These are phyloP conservation scores for Microcyclospora tardicrescens DNA, from an alignment of 2,329 filamentous ascomycete genomes.

Conservation along the genomic window DNA sequence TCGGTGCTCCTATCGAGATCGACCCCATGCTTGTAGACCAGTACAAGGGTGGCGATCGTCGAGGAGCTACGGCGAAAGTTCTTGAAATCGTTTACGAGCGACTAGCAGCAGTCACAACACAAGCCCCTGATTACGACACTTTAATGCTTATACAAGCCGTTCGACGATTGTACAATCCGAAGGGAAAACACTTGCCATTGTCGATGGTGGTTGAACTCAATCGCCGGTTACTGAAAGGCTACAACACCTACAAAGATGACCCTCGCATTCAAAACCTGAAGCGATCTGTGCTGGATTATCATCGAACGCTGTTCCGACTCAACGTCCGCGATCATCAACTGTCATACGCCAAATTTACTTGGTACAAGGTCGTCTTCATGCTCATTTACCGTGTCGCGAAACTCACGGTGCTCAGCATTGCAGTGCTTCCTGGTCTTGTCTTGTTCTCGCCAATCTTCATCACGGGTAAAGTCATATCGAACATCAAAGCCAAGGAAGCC, in stretches of 20 bases:
- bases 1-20: conserved; percentile 78
- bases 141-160: conserved; percentile 95
- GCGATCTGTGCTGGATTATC: conserved; percentile 69
- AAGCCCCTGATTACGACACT: conserved; percentile 87
- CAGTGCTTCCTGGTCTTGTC: conserved; percentile 72
- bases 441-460: conserved; percentile 85
- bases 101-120: conserved; percentile 78
- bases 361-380: conserved; percentile 59
- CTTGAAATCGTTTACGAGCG: conserved; percentile 78
- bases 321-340: conserved; percentile 91
- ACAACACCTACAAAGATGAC: conserved; percentile 84
- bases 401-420: conserved; percentile 60
- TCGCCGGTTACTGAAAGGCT: conserved; percentile 77
- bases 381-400: conserved; percentile 72
- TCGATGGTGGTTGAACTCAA: conserved; percentile 92
- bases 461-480: conserved; percentile 68
- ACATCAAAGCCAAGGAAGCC: conserved; percentile 69
- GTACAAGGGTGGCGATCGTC: conserved; percentile 69
- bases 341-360: conserved; percentile 74
- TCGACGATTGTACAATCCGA: conserved; percentile 82
- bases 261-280: conserved; percentile 66
- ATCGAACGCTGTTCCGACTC: conserved; percentile 70
- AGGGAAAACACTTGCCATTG: conserved; percentile 82
- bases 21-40: conserved; percentile 69
- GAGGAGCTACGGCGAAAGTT: conserved; percentile 75